These are phyloP conservation scores for Daldinia vernicosa DNA, from an alignment of 495 filamentous ascomycete genomes.

Conservation along the genomic window DNA sequence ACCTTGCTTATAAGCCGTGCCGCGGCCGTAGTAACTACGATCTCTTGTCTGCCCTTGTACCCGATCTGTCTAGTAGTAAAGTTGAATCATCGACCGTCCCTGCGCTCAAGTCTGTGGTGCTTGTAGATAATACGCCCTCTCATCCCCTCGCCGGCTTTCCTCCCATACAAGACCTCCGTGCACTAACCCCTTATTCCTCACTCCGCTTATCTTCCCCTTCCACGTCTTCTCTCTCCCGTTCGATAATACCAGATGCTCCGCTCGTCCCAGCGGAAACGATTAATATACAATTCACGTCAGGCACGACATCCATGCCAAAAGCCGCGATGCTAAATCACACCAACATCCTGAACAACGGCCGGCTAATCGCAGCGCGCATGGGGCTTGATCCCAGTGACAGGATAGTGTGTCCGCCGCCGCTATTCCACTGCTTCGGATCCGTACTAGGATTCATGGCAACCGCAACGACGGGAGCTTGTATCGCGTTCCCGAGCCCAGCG, in stretches of 20 bases:
- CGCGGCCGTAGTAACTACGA: constrained; percentile 73
- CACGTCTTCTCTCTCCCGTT: constrained; percentile 41
- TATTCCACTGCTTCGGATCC: constrained; percentile 94
- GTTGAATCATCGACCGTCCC: constrained; percentile 73
- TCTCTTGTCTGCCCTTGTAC: constrained; percentile 71
- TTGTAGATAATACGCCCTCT: constrained; percentile 81
- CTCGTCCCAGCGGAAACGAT: constrained; percentile 76
- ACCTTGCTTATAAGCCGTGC: constrained; percentile 81
- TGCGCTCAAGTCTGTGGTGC: constrained; percentile 72
- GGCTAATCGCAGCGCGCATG: constrained; percentile 84
- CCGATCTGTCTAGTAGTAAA: constrained; percentile 60
- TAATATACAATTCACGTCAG: constrained; percentile 97
- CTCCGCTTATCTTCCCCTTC: constrained; percentile 48
- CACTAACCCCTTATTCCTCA: constrained; percentile 63
- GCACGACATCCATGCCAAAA: constrained; percentile 90
- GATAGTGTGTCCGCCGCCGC: constrained; percentile 85
- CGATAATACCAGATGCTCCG: constrained; percentile 53
- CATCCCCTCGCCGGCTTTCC: constrained; percentile 50
- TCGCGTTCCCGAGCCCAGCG: constrained; percentile 87
- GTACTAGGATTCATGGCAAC: constrained; percentile 95
- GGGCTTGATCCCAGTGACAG: constrained; percentile 74
- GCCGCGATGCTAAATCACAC: constrained; percentile 88
- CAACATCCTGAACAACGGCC: constrained; percentile 90
- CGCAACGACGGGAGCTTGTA: constrained; percentile 82
- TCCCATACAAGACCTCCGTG: constrained; percentile 27